Evolutionary conservation across 2,329 filamentous ascomycete genomes (phyloP), one percentile per base, ranked within the genome.

Genomic region (Delphinella strobiligena): DNA sequence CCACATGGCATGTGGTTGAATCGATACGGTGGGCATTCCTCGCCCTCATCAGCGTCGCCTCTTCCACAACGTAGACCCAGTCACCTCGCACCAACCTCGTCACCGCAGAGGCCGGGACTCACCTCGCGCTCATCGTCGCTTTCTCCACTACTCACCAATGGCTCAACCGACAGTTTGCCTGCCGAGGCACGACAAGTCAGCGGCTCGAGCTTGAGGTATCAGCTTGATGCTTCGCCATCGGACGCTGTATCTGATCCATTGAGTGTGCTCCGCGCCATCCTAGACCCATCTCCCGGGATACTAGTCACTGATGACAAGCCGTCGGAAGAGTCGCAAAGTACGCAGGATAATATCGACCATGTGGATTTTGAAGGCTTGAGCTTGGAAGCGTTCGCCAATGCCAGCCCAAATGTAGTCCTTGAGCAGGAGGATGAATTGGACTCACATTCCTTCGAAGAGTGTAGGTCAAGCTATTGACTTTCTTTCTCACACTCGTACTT

Each of bases 1-100:
- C 22, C 30, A 32, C 37, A 34, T 38, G 61, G 41, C 36, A 93
- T 93, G 85, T 94, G 87, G 87, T 77, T 93, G 56, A 87, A 94
- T 66, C 81, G 87, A 59, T 77, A 93, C 49, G 80, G 82, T 48
- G 78, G 73, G 52, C 79, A 82, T 60, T 73, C 78, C 42, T 77
- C 74, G 58, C 66, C 75, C 61, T 68, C 74, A 41, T 71, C 74
- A 27, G 22, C 22, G 12, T 87, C 85, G 47, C 82, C 84, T 35
- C 71, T 78, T 31, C 74, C 74, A 48, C 72, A 81, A 55, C 74
- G 81, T 36, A 74, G 81, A 37, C 75, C 80, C 10, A 77, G 73
- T 54, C 76, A 74, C 54, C 74, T 83, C 43, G 79, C 74, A 31
- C 82, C 82, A 7, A 79, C 79, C 50, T 64, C 78, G 42, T 75